phyloP scores from a whole-genome alignment of 768 basidiomycete genomes.

The Sutorius australiensis region DNA sequence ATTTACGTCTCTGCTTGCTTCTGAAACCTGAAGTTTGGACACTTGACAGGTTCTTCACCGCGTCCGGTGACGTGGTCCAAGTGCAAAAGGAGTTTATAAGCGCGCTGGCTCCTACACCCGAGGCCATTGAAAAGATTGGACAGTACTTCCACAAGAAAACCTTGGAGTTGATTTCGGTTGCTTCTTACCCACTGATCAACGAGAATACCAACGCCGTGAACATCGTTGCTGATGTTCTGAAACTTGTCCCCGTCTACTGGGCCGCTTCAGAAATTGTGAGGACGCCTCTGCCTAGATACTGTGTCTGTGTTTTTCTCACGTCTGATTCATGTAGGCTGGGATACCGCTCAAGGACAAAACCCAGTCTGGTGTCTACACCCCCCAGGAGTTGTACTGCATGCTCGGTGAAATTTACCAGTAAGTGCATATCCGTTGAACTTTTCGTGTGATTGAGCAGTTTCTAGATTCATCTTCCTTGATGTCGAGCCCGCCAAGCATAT shows the following conservation, averaged over 20 bases:
- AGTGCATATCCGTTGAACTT: not conserved
- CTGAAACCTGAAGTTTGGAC: not conserved
- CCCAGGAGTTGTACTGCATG: slow-evolving; percentile 56
- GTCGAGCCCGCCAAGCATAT: slow-evolving; percentile 57
- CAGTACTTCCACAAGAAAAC: slow-evolving; percentile 67
- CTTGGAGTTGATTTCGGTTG: slow-evolving; percentile 47
- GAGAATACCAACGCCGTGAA: slow-evolving; percentile 54
- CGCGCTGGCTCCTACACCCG: slow-evolving; percentile 46
- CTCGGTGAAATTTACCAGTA: slow-evolving; percentile 71
- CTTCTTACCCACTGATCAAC: slow-evolving; percentile 59
- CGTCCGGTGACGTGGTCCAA: slow-evolving; percentile 36
- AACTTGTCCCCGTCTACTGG: slow-evolving; percentile 65
- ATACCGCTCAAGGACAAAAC: slow-evolving; percentile 62
- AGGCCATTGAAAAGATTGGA: slow-evolving; percentile 47
- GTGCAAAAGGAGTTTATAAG: slow-evolving; percentile 46
- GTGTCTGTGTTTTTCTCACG: not conserved
- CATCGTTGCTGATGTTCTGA: slow-evolving; percentile 65
- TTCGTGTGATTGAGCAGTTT: not conserved
- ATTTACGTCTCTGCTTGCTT: not conserved
- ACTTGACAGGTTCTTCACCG: slow-evolving; percentile 59
- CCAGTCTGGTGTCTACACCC: slow-evolving; percentile 57
- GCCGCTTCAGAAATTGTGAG: slow-evolving; percentile 64
- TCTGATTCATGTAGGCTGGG: slow-evolving; percentile 49
- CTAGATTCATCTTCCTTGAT: slow-evolving; percentile 74
- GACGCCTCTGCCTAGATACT: not conserved